Base-by-base conservation (phyloP, 805 yeast species). In the Blastobotrys chiropterorum region DNA sequence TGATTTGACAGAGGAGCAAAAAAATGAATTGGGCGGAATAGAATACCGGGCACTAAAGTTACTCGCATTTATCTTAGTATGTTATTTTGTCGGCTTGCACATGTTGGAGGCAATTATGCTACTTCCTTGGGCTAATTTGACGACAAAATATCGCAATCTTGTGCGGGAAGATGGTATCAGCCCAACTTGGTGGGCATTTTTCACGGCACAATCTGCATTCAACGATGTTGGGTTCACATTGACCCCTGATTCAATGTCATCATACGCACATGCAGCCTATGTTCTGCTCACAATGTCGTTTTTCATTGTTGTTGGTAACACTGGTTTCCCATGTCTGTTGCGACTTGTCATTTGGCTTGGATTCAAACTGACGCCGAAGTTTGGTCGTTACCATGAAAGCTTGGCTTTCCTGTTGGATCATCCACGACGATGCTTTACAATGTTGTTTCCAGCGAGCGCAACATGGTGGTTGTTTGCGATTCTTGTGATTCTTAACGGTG, bases 11-110 rank as follows among this genome's bases (percentile, higher is more conserved):
- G 87, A 82, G 38, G 83, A 78, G 20, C 98, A 94, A 66, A 90
- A 88, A 62, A 95, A 86, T 53, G 99, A 94, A 66, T 71, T 94
- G 39, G 99, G 99, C 39, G 99, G 99, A 47, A 97, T 94, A 14
- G 99, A 94, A 64, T 94, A 94, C 65, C 77, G 97, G 44, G 89
- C 99, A 0, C 76, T 87, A 53, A 89, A 89, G 62, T 70, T 90
- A 7, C 70, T 94, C 52, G 80, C 85, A 53, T 77, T 78, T 56
- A 78, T 92, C 44, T 68, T 92, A 13, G 64, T 80, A 0, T 53
- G 67, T 3, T 94, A 87, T 63, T 90, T 87, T 61, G 56, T 90
- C 51, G 96, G 96, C 0, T 82, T 88, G 62, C 89, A 86, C 61
- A 54, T 86, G 2, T 67, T 85, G 16, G 73, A 84, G 0, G 82